These are phyloP conservation scores for Colletotrichum sp. DNA, from an alignment of 2,329 filamentous ascomycete genomes.

Conservation along the genomic window DNA sequence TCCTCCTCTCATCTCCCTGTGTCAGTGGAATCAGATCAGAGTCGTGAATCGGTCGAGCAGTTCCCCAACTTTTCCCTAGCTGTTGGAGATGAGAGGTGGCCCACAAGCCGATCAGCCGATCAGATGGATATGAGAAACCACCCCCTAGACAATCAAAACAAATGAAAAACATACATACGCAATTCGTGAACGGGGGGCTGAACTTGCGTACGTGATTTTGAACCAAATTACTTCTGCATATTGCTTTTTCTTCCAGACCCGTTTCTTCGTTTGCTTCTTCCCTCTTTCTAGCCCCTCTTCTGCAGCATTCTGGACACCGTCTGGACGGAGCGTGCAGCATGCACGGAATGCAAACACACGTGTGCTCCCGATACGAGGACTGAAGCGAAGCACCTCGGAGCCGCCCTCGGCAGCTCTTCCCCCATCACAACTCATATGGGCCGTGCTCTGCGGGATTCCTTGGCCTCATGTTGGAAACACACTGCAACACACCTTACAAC, in stretches of 20 bases:
- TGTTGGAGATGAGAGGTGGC: not conserved
- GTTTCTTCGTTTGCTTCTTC: not conserved
- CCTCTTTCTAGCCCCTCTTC: not conserved
- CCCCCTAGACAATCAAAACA: not conserved
- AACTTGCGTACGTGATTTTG: not conserved
- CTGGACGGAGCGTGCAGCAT: not conserved
- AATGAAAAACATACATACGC: not conserved
- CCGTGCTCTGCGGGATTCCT: not conserved
- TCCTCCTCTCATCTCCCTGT: not conserved
- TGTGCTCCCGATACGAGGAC: not conserved
- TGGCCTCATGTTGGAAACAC: constrained; percentile 7
- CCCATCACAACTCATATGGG: not conserved
- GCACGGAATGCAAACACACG: not conserved
- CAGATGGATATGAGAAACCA: not conserved
- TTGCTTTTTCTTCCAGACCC: not conserved
- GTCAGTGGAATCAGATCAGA: not conserved
- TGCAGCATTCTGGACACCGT: not conserved
- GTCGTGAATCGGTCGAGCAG: not conserved
- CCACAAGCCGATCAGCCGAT: constrained; percentile 6
- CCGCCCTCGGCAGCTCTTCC: not conserved
- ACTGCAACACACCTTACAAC: not conserved
- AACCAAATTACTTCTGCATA: not conserved
- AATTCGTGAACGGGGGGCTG: not conserved
- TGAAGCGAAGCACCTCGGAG: not conserved
- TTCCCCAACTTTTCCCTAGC: not conserved